Evolutionary conservation across 2,329 filamentous ascomycete species (phyloP).

Genomic region (Aspergillus cejpii): DNA sequence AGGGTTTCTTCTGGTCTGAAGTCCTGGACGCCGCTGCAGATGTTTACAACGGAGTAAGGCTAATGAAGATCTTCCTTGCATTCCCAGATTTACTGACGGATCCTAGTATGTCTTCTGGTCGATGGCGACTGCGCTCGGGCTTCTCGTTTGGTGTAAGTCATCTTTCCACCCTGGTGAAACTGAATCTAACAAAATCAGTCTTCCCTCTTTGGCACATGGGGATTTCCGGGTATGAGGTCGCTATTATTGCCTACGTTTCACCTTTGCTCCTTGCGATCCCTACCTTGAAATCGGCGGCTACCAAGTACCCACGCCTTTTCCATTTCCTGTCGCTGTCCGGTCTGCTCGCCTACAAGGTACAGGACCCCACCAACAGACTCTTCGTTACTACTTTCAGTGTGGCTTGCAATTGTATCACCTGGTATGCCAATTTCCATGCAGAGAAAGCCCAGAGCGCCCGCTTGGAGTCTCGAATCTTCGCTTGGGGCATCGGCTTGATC

Average conservation of each 20-base stretch:
- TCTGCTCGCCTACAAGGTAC: conserved; percentile 70
- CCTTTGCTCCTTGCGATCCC: conserved; percentile 70
- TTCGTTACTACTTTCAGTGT: conserved; percentile 77
- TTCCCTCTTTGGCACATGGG: conserved; percentile 99
- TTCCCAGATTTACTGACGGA: conserved; percentile 19
- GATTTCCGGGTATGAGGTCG: conserved; percentile 88
- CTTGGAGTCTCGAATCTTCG: conserved; percentile 74
- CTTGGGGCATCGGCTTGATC: conserved; percentile 74
- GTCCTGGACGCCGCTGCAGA: conserved; percentile 77
- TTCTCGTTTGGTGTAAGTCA: conserved; percentile 85
- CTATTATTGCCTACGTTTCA: conserved; percentile 77
- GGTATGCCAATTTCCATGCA: conserved; percentile 73
- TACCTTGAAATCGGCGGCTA: conserved; percentile 59
- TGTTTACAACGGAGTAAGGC: conserved; percentile 77
- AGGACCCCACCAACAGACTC: conserved; percentile 66
- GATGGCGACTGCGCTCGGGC: conserved; percentile 77
- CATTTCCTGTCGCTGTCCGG: conserved; percentile 74
- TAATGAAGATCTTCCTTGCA: background rate
- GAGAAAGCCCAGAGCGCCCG: conserved; percentile 67
- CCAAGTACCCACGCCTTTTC: conserved; percentile 61
- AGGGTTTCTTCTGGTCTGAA: conserved; percentile 65
- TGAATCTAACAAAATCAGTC: conserved; percentile 46
- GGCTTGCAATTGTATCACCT: conserved; percentile 71
- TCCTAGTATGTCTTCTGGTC: conserved; percentile 89
- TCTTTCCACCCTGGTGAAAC: background rate